Evolutionary conservation across 805 yeast species (phyloP), one percentile per base, ranked within the genome.

Genomic region (Candida maltosa): DNA sequence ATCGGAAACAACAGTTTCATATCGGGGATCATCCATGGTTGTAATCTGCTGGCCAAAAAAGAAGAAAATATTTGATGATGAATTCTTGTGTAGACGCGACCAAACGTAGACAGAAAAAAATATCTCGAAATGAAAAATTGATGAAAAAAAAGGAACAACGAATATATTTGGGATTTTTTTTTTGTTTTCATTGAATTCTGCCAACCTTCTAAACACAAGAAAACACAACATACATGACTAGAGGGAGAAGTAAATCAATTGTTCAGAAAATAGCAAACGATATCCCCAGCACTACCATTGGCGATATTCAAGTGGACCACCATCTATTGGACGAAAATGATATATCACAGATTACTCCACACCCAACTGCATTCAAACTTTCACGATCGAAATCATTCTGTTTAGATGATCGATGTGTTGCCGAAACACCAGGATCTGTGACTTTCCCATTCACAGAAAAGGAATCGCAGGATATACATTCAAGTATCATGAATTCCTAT

Each of bases 231-330:
- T 16, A 22, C 25, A 66, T 65, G 72, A 41, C 62, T 32, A 59
- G 79, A 40, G 65, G 69, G 6, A 64, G 87, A 49, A 69, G 80
- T 36, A 71, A 74, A 40, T 80, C 88, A 2, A 72, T 80, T 41
- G 87, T 81, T 1, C 77, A 77, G 33, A 58, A 64, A 20, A 78
- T 81, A 31, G 87, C 87, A 0, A 55, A 69, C 29, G 75, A 71
- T 23, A 65, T 70, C 7, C 79, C 80, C 15, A 25, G 51, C 2
- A 57, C 58, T 15, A 43, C 54, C 2, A n/a, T n/a, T n/a, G n/a
- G n/a, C n/a, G n/a, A n/a, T n/a, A n/a, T n/a, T n/a, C n/a, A n/a
- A n/a, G n/a, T n/a, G n/a, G 65, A 66, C 17, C 59, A 54, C 21
- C 41, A 52, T 25, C 36, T 49, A 22, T 46, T 51, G 7, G 58